These are phyloP conservation scores for Pseudogymnoascus sp. DNA, from an alignment of 2,329 filamentous ascomycete species.

Conservation along the genomic window DNA sequence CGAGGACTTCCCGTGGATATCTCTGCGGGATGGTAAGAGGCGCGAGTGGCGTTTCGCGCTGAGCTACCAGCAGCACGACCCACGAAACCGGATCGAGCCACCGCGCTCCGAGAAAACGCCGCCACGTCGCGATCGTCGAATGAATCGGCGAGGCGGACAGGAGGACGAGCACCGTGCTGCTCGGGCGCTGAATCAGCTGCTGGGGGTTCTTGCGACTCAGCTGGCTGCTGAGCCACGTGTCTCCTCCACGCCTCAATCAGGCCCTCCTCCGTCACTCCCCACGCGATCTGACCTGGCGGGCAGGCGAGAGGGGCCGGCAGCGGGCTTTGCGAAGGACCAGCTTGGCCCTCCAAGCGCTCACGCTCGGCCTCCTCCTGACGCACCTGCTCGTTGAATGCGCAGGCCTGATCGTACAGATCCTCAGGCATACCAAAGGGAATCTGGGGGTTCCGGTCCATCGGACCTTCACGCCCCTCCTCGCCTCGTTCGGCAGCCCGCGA, in stretches of 20 bases:
- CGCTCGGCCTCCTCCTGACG: background rate
- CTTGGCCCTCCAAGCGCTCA: background rate
- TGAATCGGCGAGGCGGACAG: background rate
- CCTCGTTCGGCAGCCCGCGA: background rate
- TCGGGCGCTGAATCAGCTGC: background rate
- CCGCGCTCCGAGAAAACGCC: background rate
- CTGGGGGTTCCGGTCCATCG: background rate
- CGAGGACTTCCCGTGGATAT: background rate
- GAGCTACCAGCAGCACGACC: background rate
- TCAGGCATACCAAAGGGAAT: background rate
- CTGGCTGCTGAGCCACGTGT: background rate
- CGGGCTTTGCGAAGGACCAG: constrained; percentile 2
- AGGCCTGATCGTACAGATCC: background rate
- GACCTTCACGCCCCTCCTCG: background rate
- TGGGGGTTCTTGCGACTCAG: background rate
- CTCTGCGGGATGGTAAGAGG: background rate
- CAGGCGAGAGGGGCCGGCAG: background rate
- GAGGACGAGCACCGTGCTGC: background rate
- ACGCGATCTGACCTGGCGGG: background rate
- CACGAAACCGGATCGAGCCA: background rate
- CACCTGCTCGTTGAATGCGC: background rate
- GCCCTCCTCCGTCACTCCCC: background rate
- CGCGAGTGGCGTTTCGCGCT: background rate
- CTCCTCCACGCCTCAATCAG: background rate
- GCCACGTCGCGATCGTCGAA: background rate